Evolutionary conservation across 352 stramenopile species (phyloP), one percentile per base, ranked within the genome.

Genomic region (Globisporangium emineosum): DNA sequence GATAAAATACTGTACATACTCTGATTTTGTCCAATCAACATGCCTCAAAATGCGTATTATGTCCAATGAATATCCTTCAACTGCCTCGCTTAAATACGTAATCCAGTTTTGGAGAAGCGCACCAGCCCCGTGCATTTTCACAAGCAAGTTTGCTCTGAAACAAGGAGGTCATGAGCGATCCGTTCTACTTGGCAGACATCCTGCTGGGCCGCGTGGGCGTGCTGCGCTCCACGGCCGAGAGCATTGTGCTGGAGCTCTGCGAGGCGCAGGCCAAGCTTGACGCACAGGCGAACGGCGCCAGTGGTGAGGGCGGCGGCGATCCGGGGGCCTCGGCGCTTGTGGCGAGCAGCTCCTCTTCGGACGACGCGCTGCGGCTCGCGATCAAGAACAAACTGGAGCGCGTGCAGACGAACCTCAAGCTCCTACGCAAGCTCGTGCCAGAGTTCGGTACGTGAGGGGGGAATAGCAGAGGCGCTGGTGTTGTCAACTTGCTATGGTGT

Each of bases 141-240:
- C 29, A 32, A 25, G 19, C 43, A 21, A 58, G 49, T 21, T 57
- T 29, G n/a, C 9, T 51, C 43, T 23, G n/a, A 51, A 51, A 13
- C 19, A 42, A 29, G 13, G 17, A 23, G 17, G 49, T 17, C 42
- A 95, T 95, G 86, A 92, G 86, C 71, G 86, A 95, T 62, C 86
- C 86, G 62, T 93, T 95, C 73, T 93, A 93, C 62, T 73, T 95
- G 33, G 86, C 86, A 8, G 86, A 95, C 64, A 95, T 95, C 71
- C 68, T 95, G 32, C 66, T 92, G 30, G 86, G 86, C 37, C 84
- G 86, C 53, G 86, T 95, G 45, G 86, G 84, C 67, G 86, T 93
- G 58, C 70, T 95, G 51, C 86, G 86, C 55, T 92, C 84, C 50
- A 93, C 86, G 49, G 81, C 86, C 21, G 86, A 95, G 71, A 92